These are phyloP conservation scores for Microascus cirrosus DNA, from an alignment of 2,329 filamentous ascomycete genomes.

Conservation along the genomic window DNA sequence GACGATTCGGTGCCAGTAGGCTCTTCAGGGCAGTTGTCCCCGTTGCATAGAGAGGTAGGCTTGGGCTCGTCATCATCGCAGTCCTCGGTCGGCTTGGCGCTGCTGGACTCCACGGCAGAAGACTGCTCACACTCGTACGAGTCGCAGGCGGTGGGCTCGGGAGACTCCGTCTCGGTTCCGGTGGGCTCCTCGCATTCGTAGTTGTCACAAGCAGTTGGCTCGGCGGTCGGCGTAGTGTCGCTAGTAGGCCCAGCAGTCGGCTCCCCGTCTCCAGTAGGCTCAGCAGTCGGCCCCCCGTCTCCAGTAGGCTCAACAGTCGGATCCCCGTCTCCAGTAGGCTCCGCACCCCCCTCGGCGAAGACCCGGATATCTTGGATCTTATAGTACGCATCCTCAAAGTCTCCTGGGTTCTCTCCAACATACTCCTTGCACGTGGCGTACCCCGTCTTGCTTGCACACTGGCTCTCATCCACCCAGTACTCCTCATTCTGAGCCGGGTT, in stretches of 20 bases:
- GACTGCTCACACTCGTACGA: not conserved
- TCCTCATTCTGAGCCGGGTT: conserved; percentile 43
- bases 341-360: conserved; percentile 13
- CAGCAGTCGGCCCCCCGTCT: not conserved
- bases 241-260: not conserved
- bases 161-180: conserved; percentile 7
- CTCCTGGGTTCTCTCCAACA: conserved; percentile 21
- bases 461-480: conserved; percentile 13
- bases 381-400: conserved; percentile 27
- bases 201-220: not conserved
- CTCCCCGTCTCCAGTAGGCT: not conserved
- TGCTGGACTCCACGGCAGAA: conserved; percentile 4
- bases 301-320: not conserved
- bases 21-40: not conserved
- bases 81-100: conserved; percentile 3
- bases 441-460: conserved; percentile 8
- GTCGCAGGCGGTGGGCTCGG: conserved; percentile 1
- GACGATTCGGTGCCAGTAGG: conserved; percentile 3
- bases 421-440: conserved; percentile 21
- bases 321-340: not conserved
- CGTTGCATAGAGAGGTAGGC: not conserved
- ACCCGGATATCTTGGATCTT: conserved; percentile 31
- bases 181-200: conserved; percentile 1
- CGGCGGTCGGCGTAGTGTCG: not conserved
- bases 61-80: not conserved